Percentiles rank a stretch among this genome's conserved stretches.
phyloP scores from a whole-genome alignment of 331 rosid species.

The Quercus phellos region DNA sequence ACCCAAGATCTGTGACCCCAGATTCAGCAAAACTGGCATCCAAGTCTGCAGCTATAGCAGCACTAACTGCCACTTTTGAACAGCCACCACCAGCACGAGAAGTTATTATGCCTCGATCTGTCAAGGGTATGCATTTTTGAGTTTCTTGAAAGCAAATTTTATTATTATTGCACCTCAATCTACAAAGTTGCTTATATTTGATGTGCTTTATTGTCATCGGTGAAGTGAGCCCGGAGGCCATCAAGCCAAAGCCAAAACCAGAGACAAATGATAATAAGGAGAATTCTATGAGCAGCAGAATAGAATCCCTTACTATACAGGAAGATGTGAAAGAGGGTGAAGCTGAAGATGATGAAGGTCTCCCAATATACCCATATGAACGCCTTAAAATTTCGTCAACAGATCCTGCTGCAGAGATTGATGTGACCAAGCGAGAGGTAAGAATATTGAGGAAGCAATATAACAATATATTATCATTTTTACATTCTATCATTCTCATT shows the following conservation, averaged over 20 bases:
- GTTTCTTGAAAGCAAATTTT: neutral
- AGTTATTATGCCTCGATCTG: constrained; percentile 65
- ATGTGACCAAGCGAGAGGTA: constrained; percentile 94
- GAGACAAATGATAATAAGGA: constrained; percentile 23
- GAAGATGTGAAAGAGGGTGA: constrained; percentile 90
- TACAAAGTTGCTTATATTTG: neutral
- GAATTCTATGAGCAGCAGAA: constrained; percentile 45
- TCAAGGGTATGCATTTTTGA: constrained; percentile 46
- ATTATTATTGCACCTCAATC: constrained; percentile 2
- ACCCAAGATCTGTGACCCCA: constrained; percentile 72
- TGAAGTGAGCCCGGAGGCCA: constrained; percentile 48
- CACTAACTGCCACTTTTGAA: constrained; percentile 67
- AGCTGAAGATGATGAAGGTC: constrained; percentile 79
- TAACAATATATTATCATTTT: neutral
- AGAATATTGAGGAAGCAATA: constrained; percentile 19
- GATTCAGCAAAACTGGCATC: constrained; percentile 54
- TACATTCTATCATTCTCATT: constrained; percentile 2
- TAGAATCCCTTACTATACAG: constrained; percentile 69
- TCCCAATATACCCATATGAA: constrained; percentile 66
- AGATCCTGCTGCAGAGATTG: constrained; percentile 70
- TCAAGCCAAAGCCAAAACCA: constrained; percentile 36
- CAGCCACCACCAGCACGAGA: constrained; percentile 55
- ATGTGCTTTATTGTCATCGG: constrained; percentile 21
- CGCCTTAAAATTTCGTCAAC: constrained; percentile 55
- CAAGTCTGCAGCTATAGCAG: constrained; percentile 65